Evolutionary conservation across 2,329 filamentous ascomycete species (phyloP), one percentile per base, ranked within the genome.

Genomic region (Trichoderma hamatum): DNA sequence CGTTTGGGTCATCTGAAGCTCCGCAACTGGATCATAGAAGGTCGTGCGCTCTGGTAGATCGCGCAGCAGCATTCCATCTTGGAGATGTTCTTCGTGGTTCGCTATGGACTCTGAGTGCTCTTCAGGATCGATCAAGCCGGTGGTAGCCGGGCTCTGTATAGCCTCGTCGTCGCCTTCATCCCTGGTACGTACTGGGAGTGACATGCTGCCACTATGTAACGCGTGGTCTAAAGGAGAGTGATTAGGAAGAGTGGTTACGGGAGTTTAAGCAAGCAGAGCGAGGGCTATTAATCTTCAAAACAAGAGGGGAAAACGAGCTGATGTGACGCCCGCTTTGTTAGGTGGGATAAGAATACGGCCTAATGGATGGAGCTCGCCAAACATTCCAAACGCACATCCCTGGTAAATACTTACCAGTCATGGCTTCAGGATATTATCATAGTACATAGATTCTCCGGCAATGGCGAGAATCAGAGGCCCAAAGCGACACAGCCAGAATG

Each of bases 1-100:
- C 30, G 92, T 90, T 79, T 97, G 94, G 76, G 91, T 96, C 89
- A 97, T 92, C 76, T 95, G 92, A 75, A 96, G 96, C 80, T 99
- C 96, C 65, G 93, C 92, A 64, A 95, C 91, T 76, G 95, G 93
- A 80, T 97, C 94, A 81, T 97, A 97, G 77, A 94, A 96, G 24
- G 94, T 92, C 10, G 94, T 97, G 77, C 90, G 90, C 70, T 85
- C 85, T 39, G 87, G 88, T 64, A 88, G 77, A 75, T 90, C 88
- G 71, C 88, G 83, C 26, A 83, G 82, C 11, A 90, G 82, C 84
- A 90, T 87, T 67, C 87, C 88, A 34, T 87, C 85, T 67, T 84
- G 78, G 43, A 83, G 76, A 30, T 76, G 75, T 10, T 75, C 72
- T 24, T 77, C 76, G 32, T 71, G 73, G 11, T 71, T 71, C 55